Evolutionary conservation across 257 asterid species (phyloP).

Genomic region (Thymus quinquecostatus): DNA sequence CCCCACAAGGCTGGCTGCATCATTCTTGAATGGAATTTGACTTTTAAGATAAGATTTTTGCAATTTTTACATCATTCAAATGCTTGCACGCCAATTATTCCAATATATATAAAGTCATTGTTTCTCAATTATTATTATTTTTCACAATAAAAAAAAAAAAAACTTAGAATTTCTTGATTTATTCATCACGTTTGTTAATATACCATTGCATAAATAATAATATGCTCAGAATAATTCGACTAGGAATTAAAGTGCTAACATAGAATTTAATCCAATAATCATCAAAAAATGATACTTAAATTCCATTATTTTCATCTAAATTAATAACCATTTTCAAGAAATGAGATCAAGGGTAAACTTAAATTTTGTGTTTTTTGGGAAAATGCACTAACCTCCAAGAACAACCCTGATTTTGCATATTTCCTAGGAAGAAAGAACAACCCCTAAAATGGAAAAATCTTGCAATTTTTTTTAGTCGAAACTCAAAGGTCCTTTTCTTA

Average conservation of each 20-base stretch:
- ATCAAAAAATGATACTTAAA: background rate
- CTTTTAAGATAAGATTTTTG: constrained; percentile 24
- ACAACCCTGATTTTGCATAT: background rate
- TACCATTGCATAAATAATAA: background rate
- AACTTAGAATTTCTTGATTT: no score
- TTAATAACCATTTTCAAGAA: background rate
- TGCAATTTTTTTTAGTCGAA: background rate
- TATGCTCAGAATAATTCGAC: background rate
- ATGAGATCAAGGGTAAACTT: background rate
- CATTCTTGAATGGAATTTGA: constrained; percentile 28
- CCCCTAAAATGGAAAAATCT: constrained; percentile 39
- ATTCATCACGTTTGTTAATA: no score
- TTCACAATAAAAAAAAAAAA: no score
- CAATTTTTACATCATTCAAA: constrained; percentile 16
- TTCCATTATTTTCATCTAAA: background rate
- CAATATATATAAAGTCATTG: background rate
- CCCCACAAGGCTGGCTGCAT: constrained; percentile 13
- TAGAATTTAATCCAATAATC: background rate
- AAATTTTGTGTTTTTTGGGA: no score
- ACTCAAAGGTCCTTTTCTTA: constrained; percentile 30
- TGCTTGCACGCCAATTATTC: constrained; percentile 26
- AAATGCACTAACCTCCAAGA: constrained; percentile 27
- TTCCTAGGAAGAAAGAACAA: constrained; percentile 21
- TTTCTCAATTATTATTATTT: background rate
- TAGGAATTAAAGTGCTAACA: background rate